Evolutionary conservation across 129 eudicot species (phyloP).

Genomic region (Pulicaria dysenterica): DNA sequence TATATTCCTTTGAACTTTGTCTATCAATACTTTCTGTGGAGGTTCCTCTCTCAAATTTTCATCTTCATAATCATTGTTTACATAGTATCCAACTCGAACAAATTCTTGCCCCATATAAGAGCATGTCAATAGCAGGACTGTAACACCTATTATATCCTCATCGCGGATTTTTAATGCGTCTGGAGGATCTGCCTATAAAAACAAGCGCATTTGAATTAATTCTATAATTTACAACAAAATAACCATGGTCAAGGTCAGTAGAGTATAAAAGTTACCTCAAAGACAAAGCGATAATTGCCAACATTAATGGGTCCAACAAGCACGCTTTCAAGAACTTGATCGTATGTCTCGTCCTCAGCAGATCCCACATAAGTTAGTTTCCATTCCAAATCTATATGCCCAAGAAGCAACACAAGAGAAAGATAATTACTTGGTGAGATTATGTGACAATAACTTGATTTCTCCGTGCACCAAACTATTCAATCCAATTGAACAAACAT

Average conservation of each 20-base stretch:
- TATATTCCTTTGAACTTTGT: slow-evolving; percentile 63
- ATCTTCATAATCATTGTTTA: slow-evolving; percentile 73
- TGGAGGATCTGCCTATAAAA: slow-evolving; percentile 67
- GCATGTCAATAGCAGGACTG: slow-evolving; percentile 68
- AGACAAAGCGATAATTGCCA: slow-evolving; percentile 70
- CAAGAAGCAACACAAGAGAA: background rate
- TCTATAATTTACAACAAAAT: background rate
- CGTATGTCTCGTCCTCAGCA: slow-evolving; percentile 90
- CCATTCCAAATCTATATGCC: slow-evolving; percentile 72
- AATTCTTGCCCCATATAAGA: slow-evolving; percentile 79
- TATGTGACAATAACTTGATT: background rate
- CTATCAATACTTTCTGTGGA: slow-evolving; percentile 64
- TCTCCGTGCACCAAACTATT: background rate
- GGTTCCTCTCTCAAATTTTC: slow-evolving; percentile 75
- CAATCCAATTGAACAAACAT: background rate
- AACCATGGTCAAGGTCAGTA: background rate
- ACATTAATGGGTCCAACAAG: slow-evolving; percentile 83
- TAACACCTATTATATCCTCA: slow-evolving; percentile 71
- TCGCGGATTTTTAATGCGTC: slow-evolving; percentile 68
- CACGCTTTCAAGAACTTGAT: slow-evolving; percentile 80
- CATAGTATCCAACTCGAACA: slow-evolving; percentile 68
- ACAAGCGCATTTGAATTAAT: slow-evolving; percentile 1
- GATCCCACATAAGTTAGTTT: slow-evolving; percentile 85
- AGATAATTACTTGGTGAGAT: background rate
- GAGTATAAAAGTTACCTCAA: slow-evolving; percentile 41